Percentiles rank a stretch among this genome's conserved stretches.
Conservation (phyloP, 148 eudicot species). For the Dysphania ambrosioides region DNA sequence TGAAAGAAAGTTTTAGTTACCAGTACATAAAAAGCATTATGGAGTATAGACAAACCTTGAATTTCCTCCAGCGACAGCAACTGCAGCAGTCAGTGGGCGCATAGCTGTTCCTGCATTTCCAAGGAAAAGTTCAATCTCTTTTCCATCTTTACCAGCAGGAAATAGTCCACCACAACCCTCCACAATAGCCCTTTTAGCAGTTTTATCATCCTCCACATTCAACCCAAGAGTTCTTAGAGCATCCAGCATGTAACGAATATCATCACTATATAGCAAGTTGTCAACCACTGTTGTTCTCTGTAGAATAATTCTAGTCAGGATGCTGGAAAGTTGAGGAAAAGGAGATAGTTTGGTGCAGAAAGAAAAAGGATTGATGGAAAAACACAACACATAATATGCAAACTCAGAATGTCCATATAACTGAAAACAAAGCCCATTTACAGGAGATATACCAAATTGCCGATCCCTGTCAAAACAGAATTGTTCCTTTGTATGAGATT, state of each 20-base stretch:
- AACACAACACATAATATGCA: neutral
- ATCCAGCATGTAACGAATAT: slow-evolving; percentile 91
- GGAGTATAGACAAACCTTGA: slow-evolving; percentile 61
- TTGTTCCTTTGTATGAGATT: too few relatives aligned
- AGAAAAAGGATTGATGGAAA: neutral
- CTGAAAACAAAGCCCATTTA: neutral
- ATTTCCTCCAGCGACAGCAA: slow-evolving; percentile 90
- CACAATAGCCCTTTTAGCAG: slow-evolving; percentile 61
- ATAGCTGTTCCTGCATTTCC: slow-evolving; percentile 99
- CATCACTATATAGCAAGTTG: slow-evolving; percentile 91
- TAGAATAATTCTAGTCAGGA: slow-evolving; percentile 19
- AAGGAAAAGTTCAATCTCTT: slow-evolving; percentile 77
- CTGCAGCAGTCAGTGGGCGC: slow-evolving; percentile 98
- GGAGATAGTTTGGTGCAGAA: neutral
- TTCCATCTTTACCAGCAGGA: slow-evolving; percentile 70
- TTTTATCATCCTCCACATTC: slow-evolving; percentile 64
- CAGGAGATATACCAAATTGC: too few relatives aligned
- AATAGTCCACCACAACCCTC: slow-evolving; percentile 89
- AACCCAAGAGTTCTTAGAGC: slow-evolving; percentile 95
- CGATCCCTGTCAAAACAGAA: too few relatives aligned
- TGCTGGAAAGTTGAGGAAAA: neutral
- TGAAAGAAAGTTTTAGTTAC: neutral
- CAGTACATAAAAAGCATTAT: neutral
- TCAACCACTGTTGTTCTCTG: slow-evolving; percentile 92
- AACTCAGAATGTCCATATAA: neutral